Percentiles rank a stretch among this genome's conserved stretches.
These are phyloP conservation scores for Prosopis cineraria DNA, from an alignment of 306 rosid genomes.

Conservation along the genomic window DNA sequence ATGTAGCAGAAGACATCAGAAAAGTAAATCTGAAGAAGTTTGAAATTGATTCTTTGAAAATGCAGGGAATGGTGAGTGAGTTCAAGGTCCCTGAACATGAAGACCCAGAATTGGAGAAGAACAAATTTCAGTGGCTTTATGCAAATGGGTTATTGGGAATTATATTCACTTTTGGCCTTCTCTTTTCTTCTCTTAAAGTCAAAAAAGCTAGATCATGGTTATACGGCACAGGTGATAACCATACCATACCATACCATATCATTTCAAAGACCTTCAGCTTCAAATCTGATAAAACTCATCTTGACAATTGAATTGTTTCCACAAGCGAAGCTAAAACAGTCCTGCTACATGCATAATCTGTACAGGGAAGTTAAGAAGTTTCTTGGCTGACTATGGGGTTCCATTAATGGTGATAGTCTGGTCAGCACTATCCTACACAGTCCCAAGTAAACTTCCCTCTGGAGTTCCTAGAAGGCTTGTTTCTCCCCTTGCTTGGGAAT, in stretches of 20 bases:
- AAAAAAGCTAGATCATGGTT: conserved; percentile 89
- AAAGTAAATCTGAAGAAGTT: too few species aligned
- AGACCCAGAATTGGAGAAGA: conserved; percentile 46
- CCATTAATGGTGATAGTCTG: conserved; percentile 31
- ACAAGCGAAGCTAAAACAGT: too few species aligned
- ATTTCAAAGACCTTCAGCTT: too few species aligned
- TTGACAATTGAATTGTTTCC: too few species aligned
- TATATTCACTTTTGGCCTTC: conserved; percentile 77
- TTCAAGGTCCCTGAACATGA: conserved; percentile 56
- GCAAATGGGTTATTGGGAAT: conserved; percentile 73
- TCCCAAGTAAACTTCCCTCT: not conserved
- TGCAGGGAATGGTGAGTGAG: conserved; percentile 75
- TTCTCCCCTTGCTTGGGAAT: conserved; percentile 82
- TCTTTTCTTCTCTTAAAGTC: conserved; percentile 70
- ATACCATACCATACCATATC: too few species aligned
- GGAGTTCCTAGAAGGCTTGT: conserved; percentile 64
- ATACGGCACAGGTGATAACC: conserved; percentile 87
- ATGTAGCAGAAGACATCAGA: too few species aligned
- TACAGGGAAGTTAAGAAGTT: not conserved
- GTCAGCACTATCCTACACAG: not conserved
- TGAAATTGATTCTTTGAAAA: conserved; percentile 14
- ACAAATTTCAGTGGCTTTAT: conserved; percentile 66
- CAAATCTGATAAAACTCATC: too few species aligned
- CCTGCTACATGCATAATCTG: too few species aligned
- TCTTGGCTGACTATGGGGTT: conserved; percentile 70